Base-by-base conservation (phyloP, 306 rosid genomes). In the Hippophae rhamnoides region DNA sequence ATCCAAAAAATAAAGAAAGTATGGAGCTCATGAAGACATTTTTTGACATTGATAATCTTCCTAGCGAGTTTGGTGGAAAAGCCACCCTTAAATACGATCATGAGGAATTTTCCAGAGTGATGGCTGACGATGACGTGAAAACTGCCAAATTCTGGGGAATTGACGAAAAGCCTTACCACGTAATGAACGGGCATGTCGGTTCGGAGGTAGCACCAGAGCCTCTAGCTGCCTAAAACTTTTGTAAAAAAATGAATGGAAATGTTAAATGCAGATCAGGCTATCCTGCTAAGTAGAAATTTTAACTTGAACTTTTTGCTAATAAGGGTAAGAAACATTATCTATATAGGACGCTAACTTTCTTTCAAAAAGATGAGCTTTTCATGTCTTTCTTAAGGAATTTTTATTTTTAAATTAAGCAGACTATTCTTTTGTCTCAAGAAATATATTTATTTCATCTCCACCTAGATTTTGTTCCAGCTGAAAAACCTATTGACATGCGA, bases 141-240 rank as follows among this genome's bases (percentile, higher is more conserved):
- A 87, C 98, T 54, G 88, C 98, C 54, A 76, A 80, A 62, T 82
- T 81, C 71, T 92, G 98, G 98, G 89, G 83, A 62, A 41, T 78
- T 41, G 78, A 79, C 46, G 79, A 81, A 62, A 76, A 78, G 55
- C 77, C 78, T 58, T 65, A 47, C 66, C 62, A 18, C 67, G 47
- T 52, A 7, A 58, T 45, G 68, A 83, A 72, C 38, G 90, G 75
- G 1, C 81, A 68, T 54, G 47, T 60, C 12, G 69, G 75, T 41
- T 85, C 69, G 41, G 79, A 74, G 64, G 84, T 80, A 43, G 77
- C 74, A 48, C 86, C 79, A 12, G 79, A 75, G 71, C 77, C 77
- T 5, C 12, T 48, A 48, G 14, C 13, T 14, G 13, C 14, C 52
- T 13, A 9, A 7, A 7, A 9, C 10, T 46, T 46, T 9, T 46